Evolutionary conservation across 768 basidiomycete species (phyloP).

Genomic region (Thelephora aurantiotincta): DNA sequence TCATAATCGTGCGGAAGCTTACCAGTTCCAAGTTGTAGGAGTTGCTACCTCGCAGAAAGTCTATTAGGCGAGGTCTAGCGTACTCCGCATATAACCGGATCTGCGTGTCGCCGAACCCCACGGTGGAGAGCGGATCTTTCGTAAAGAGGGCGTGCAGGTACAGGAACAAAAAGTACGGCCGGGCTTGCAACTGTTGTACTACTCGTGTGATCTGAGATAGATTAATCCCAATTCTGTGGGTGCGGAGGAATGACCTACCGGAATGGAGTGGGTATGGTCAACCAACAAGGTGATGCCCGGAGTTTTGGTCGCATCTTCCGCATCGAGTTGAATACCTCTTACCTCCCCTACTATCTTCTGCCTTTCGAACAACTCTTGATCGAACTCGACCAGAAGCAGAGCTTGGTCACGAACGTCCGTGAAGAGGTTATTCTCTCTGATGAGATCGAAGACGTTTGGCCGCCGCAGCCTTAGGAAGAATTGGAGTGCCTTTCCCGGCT

Average conservation of each 20-base stretch:
- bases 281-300: constrained; percentile 80
- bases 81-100: constrained; percentile 89
- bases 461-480: constrained; percentile 78
- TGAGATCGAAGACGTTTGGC: constrained; percentile 88
- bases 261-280: constrained; percentile 91
- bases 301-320: constrained; percentile 30
- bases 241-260: constrained; percentile 35
- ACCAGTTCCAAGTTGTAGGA: constrained; percentile 86
- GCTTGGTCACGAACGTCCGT: constrained; percentile 93
- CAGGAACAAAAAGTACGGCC: constrained; percentile 76
- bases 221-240: not conserved
- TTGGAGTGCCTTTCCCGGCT: constrained; percentile 88
- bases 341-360: constrained; percentile 19
- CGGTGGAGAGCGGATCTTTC: constrained; percentile 70
- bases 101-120: constrained; percentile 77
- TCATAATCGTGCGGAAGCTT: constrained; percentile 2
- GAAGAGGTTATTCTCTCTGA: constrained; percentile 86
- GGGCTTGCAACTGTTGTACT: constrained; percentile 67
- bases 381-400: constrained; percentile 85
- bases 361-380: constrained; percentile 68
- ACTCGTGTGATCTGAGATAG: constrained; percentile 68
- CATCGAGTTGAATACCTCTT: constrained; percentile 21
- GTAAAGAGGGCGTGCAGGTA: constrained; percentile 86
- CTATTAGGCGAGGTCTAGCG: constrained; percentile 64
- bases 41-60: constrained; percentile 82